Evolutionary conservation across 352 stramenopile genomes (phyloP), one percentile per base, ranked within the genome.

Genomic region (Globisporangium megalacanthum): DNA sequence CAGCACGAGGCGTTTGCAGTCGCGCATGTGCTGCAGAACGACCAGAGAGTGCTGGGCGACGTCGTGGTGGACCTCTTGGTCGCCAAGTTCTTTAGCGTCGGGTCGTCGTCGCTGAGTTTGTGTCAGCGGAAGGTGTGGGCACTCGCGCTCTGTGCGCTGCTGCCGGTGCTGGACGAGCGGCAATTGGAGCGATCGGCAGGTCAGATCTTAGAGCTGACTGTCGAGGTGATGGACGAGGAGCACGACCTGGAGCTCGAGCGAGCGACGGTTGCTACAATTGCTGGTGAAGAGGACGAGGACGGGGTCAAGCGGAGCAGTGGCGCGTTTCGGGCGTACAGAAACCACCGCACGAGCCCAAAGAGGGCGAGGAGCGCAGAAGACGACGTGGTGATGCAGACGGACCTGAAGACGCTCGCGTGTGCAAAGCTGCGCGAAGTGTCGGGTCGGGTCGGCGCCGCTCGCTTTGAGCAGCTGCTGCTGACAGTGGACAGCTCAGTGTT

Each of bases 171-270:
- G 36, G 66, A 66, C 37, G 59, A 79, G 41, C 49, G 63, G 8
- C 54, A 86, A 4, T 46, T 92, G 36, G 78, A 84, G 46, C 83
- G 68, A 19, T 25, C n/a, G 31, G 70, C 81, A 8, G 84, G 82
- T 0, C 77, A 88, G 55, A 67, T 94, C 19, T 54, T 94, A 33
- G 84, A 92, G 51, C 68, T 81, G 9, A 75, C 63, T 54, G 69
- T 71, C 0, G 73, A 92, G 15, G 79, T 91, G n/a, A 68, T 92
- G 33, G 79, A 90, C 17, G 74, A 86, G 19, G 79, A 92, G 51
- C 60, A 62, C n/a, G 66, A 80, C 17, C 68, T 61, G 31, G 50
- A 65, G 29, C 41, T 35, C 33, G 49, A 58, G 25, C 45, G 48
- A n/a, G 46, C 51, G 41, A 29, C 1, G 7, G 35, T 6, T 14